Base-by-base conservation (phyloP, 1,284 basidiomycete genomes). In the Melampsora larici-populina region DNA sequence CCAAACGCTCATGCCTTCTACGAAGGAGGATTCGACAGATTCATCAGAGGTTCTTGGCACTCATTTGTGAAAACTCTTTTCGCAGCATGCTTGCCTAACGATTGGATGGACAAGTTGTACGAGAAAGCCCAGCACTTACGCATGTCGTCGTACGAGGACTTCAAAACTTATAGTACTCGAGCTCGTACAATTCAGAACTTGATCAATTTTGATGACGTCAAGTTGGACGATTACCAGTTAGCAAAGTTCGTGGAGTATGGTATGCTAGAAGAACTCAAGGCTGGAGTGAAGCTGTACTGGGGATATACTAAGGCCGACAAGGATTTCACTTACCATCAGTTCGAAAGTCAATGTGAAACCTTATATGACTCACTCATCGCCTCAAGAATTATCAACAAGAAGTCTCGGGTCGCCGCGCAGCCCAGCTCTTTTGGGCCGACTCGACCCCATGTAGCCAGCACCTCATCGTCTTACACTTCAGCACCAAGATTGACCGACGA, bases 1-100 rank as follows among this genome's bases (percentile, higher is more conserved):
- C 62, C 58, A 4, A 73, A 73, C 70, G 48, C 63, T 2, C 21
- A 26, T 1, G 26, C 62, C 8, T 64, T 74, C 18, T 74, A 74
- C 49, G 29, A 33, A 18, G 48, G 48, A 33, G 17, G 51, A 4
- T 6, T 33, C 13, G 3, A 17, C 3, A 2, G 5, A 7, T 15
- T 58, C 31, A 5, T 33, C 13, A 36, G 9, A 4, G 21, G 58
- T 15, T 58, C 51, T 2, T 70, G 69, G 69, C 8, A 9, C 31
- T 7, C 49, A 9, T 70, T 70, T 29, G 40, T 29, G 26, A 4
- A 6, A 6, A 36, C 8, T 17, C 49, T 70, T 4, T 58, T 70
- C n/a, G 24, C 26, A n/a, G 49, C 58, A n/a, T 43, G 46, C n/a
- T 36, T 70, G 3, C 69, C 49, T 15, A 33, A n/a, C 5, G 9